phyloP scores from a whole-genome alignment of 768 basidiomycete genomes.

The Termitomyces sp. region DNA sequence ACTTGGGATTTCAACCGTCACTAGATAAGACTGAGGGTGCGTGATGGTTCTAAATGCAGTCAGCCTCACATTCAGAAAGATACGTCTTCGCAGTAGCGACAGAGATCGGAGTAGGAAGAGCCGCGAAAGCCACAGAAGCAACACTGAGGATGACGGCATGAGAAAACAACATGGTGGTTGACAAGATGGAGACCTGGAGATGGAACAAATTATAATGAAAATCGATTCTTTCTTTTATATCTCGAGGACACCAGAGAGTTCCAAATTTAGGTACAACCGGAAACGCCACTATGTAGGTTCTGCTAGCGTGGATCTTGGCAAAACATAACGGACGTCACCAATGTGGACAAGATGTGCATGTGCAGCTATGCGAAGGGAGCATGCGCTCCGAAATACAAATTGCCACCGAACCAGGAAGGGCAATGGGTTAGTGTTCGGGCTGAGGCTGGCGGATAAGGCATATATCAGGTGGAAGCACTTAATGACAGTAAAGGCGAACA shows the following conservation, averaged over 20 bases:
- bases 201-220: background rate
- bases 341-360: constrained; percentile 4
- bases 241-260: background rate
- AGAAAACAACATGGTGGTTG: constrained; percentile 8
- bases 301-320: background rate
- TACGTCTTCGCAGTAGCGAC: constrained; percentile 28
- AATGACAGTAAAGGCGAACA: background rate
- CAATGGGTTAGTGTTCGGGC: background rate
- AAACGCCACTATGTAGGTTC: background rate
- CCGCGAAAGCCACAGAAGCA: constrained; percentile 12
- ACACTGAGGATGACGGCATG: constrained; percentile 12
- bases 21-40: constrained; percentile 10
- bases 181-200: background rate
- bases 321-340: background rate
- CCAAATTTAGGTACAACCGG: background rate
- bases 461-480: background rate
- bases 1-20: constrained; percentile 26
- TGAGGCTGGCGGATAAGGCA: background rate
- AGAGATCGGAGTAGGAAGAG: constrained; percentile 25
- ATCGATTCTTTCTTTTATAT: background rate
- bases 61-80: constrained; percentile 23
- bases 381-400: background rate
- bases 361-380: background rate
- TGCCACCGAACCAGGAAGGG: background rate
- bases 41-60: background rate